Evolutionary conservation across 2,329 filamentous ascomycete species (phyloP), one percentile per base, ranked within the genome.

Genomic region (Tolypocladium paradoxum): DNA sequence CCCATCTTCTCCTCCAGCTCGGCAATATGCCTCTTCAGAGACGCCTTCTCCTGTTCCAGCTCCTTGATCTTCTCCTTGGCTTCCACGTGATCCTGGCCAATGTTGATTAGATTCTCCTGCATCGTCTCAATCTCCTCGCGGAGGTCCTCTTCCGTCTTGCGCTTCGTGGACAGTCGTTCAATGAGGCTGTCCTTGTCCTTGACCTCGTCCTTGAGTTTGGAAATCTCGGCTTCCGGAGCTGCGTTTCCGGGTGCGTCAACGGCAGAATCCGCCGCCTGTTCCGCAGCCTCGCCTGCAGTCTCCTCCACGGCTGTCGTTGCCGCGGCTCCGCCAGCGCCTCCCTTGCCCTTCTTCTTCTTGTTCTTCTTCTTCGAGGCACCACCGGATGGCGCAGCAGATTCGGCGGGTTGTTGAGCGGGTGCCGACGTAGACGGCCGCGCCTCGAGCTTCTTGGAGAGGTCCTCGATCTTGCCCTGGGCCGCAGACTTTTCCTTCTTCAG

Each of bases 271-370:
- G 22, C 43, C 27, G 43, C 45, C 24, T 27, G 43, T 4, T 48
- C 65, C 6, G 70, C 60, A 52, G 76, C 73, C 22, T 72, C 66
- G 8, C 64, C 58, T 12, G 68, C 24, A 20, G 24, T 60, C 31
- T 61, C 58, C 4, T 61, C 55, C 1, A 61, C 54, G 27, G 61
- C 55, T 5, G 64, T 58, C 2, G 63, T 60, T 8, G 63, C 56
- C 6, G 62, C 49, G n/a, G 71, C 68, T 9, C 74, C 69, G 7
- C 69, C 68, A 57, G 79, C 82, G 34, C 77, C 80, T 20, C 81
- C 82, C 74, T 91, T 92, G 70, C 85, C 87, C 78, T 95, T 96
- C 75, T 92, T 95, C 66, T 90, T 95, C 68, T 88, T 91, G 70
- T 89, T 95, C 71, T 90, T 92, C 55, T 77, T 80, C 55, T 75